A percentile compares a stretch with the other conserved stretches of the same genome.
Conservation (phyloP, 441 rosid genomes). For the Biscutella laevigata region DNA sequence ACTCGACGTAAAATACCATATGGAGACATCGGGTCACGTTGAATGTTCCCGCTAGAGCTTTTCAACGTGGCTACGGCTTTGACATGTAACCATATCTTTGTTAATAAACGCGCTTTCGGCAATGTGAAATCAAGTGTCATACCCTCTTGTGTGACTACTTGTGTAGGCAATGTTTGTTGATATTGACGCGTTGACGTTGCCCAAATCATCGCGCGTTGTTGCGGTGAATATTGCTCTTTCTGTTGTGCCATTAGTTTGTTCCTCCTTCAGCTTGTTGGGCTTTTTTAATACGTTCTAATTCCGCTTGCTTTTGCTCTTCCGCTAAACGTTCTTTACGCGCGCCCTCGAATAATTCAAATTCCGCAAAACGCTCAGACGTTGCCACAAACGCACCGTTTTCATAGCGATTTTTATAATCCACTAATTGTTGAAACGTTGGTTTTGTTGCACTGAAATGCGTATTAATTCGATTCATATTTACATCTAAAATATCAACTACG, state of each 20-base stretch:
- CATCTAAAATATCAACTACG: background rate
- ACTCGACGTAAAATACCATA: background rate
- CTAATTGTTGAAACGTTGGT: background rate
- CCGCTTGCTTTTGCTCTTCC: background rate
- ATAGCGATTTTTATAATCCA: background rate
- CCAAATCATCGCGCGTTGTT: background rate
- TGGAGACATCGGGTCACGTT: background rate
- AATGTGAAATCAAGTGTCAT: background rate
- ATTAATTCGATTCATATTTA: background rate
- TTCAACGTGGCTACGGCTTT: background rate
- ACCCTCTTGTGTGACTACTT: background rate
- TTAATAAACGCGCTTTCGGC: background rate
- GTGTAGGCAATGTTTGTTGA: background rate
- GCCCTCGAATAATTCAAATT: background rate
- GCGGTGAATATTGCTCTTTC: background rate
- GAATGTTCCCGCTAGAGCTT: background rate
- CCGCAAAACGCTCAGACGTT: background rate
- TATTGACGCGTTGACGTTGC: background rate
- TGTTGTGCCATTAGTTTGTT: background rate
- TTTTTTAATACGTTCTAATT: background rate
- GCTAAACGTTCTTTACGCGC: background rate
- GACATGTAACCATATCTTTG: background rate
- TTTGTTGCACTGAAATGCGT: background rate
- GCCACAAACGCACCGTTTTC: background rate
- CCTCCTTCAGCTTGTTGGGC: background rate